These are phyloP conservation scores for Lentinus tigrinus DNA, from an alignment of 768 basidiomycete genomes.

Conservation along the genomic window DNA sequence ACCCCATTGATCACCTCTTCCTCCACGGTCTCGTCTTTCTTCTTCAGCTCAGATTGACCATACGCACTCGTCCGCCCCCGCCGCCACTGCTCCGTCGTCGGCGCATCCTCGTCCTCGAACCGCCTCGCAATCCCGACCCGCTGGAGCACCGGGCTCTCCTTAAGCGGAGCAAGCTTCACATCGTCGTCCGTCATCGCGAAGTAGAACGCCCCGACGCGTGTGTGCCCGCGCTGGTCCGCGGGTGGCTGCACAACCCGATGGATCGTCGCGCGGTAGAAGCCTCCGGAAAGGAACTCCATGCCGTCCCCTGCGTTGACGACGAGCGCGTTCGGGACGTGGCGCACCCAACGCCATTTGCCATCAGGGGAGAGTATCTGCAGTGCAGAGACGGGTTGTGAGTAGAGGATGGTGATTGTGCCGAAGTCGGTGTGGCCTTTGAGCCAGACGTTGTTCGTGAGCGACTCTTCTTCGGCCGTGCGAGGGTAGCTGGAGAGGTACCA, in stretches of 20 bases:
- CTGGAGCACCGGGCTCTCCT: slow-evolving; percentile 32
- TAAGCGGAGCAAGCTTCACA: slow-evolving; percentile 28
- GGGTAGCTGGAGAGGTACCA: too few species aligned
- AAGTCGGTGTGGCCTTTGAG: slow-evolving; percentile 38
- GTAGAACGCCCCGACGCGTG: slow-evolving; percentile 36
- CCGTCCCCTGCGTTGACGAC: slow-evolving; percentile 38
- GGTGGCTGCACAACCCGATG: slow-evolving; percentile 40
- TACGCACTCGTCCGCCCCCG: slow-evolving; percentile 31
- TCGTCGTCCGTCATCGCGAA: slow-evolving; percentile 35
- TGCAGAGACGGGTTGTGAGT: slow-evolving; percentile 38
- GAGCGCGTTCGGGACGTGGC: slow-evolving; percentile 36
- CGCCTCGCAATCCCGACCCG: slow-evolving; percentile 30
- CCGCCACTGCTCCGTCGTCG: slow-evolving; percentile 32
- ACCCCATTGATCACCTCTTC: slow-evolving; percentile 33
- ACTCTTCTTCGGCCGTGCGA: slow-evolving; percentile 31
- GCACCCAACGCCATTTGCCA: slow-evolving; percentile 37
- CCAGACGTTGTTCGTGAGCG: slow-evolving; percentile 32
- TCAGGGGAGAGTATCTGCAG: slow-evolving; percentile 36
- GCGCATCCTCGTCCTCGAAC: slow-evolving; percentile 24
- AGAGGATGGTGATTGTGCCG: slow-evolving; percentile 35
- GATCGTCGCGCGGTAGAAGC: slow-evolving; percentile 36
- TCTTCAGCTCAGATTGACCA: slow-evolving; percentile 29
- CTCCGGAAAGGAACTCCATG: slow-evolving; percentile 35
- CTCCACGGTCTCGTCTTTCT: slow-evolving; percentile 26
- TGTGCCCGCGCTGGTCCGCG: slow-evolving; percentile 31